Evolutionary conservation across 331 rosid species (phyloP), one percentile per base, ranked within the genome.

Genomic region (Arachis monticola): DNA sequence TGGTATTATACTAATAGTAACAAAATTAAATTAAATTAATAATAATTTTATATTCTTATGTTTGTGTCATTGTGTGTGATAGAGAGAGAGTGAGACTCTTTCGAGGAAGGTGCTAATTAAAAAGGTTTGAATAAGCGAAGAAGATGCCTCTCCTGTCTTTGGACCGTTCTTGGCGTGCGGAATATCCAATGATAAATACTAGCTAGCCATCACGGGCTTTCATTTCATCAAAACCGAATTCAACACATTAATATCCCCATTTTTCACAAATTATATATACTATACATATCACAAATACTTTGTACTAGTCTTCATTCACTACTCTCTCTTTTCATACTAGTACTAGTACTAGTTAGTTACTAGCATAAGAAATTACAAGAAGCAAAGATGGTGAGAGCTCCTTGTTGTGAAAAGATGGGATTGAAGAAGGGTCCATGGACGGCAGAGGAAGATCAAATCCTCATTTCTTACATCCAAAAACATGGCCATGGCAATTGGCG

Each of bases 351-450:
- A 22, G 27, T 22, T 22, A 22, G 27, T 40, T 42, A 3, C 2
- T 0, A n/a, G 35, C 45, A 41, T 2, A 35, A 35, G 3, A 40
- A n/a, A 22, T 22, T 22, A 38, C 5, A 32, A 61, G 1, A 32
- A 13, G 8, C 45, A 44, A 51, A 72, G 22, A 91, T 91, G 99
- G 99, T 77, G 84, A 84, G 99, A 86, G 91, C 96, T 85, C 97
- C 99, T 72, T 95, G 99, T 86, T 92, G 99, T 77, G 96, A 90
- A 51, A 95, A 95, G 78, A 87, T 86, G 91, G 99, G 99, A 44
- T 50, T 95, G 74, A 95, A 90, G 80, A 95, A 77, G 66, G 99
- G 99, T 68, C 97, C 99, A 14, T 95, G 99, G 99, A 83, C 92
- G 31, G 50, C 88, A 10, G 92, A 92, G 41, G 99, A 95, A 89